Percentiles rank a stretch among this genome's conserved stretches.
Conservation (phyloP, 805 yeast species). For the Maudiozyma turicensis region DNA sequence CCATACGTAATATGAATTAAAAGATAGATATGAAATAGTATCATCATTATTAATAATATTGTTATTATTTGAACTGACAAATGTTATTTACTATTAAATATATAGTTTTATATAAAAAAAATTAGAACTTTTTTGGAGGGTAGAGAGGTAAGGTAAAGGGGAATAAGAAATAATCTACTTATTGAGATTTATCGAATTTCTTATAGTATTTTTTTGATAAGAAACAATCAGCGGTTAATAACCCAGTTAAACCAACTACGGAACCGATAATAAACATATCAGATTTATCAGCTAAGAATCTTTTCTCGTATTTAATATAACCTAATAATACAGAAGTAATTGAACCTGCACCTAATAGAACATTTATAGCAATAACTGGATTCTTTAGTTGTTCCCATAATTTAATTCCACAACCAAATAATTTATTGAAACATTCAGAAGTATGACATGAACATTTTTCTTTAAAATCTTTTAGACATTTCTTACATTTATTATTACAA, state of each 20-base stretch:
- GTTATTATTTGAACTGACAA: neutral
- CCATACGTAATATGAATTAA: too few species aligned
- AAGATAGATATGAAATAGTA: too few species aligned
- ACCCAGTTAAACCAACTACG: slow-evolving; percentile 44
- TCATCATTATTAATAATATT: too few species aligned
- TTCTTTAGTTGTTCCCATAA: slow-evolving; percentile 33
- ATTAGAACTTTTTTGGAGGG: neutral
- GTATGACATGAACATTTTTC: neutral
- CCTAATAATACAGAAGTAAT: slow-evolving; percentile 40
- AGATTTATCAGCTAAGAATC: slow-evolving; percentile 34
- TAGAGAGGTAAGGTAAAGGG: neutral
- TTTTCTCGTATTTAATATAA: slow-evolving; percentile 40
- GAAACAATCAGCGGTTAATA: slow-evolving; percentile 44
- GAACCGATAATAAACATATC: slow-evolving; percentile 41
- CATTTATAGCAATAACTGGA: slow-evolving; percentile 52
- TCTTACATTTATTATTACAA: neutral
- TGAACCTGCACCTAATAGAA: slow-evolving; percentile 39
- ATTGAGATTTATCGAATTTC: slow-evolving; percentile 38
- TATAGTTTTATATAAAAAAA: too few species aligned
- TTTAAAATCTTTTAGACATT: neutral
- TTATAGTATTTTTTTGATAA: slow-evolving; percentile 47
- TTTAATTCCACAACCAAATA: neutral
- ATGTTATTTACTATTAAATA: neutral
- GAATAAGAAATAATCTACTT: neutral
- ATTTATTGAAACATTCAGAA: neutral